Base-by-base conservation (phyloP, 305 asterid genomes). In the Fraxinus paxiana region DNA sequence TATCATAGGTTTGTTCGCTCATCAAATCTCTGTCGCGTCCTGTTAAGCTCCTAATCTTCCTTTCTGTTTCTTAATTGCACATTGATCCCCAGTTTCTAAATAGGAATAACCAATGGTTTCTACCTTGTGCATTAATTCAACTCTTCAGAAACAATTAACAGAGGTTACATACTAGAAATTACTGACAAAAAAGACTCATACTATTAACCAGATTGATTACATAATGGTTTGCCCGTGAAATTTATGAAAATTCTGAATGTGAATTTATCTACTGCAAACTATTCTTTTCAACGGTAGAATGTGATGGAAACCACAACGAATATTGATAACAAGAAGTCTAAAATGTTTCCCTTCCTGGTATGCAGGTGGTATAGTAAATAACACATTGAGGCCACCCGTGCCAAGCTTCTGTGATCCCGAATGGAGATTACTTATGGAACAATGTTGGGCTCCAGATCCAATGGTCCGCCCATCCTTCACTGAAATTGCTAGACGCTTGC, bases 401-500 rank as follows among this genome's bases (percentile, higher is more conserved):
- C 98, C 97, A 3, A 89, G 90, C 89, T 87, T 69, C 61, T 93
- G 98, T 15, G 98, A 92, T 28, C 81, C 88, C 0, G 96, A 92
- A 24, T 93, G 98, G 98, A 88, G 89, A 85, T 24, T 88, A 86
- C 90, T 94, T 70, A 94, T 94, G 98, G 98, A 94, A 85, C 96
- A 91, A 77, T 94, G 98, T 35, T 94, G 98, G 98, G 96, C 98
- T 10, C 98, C 98, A 0, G 93, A 94, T 75, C 97, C 98, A 12
- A 75, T 86, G 69, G 90, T 61, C 61, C 92, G 98, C 12, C 98
- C 98, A 4, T 87, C 92, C 9, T 94, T 94, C 88, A 88, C 97
- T 2, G 94, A 94, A 84, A 94, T 94, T 34, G 94, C 97, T 17
- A 77, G 94, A 15, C 95, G 94, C 28, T 77, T 94, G 70, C 95